Evolutionary conservation across 306 rosid genomes (phyloP).

Genomic region (Cicer bijugum): DNA sequence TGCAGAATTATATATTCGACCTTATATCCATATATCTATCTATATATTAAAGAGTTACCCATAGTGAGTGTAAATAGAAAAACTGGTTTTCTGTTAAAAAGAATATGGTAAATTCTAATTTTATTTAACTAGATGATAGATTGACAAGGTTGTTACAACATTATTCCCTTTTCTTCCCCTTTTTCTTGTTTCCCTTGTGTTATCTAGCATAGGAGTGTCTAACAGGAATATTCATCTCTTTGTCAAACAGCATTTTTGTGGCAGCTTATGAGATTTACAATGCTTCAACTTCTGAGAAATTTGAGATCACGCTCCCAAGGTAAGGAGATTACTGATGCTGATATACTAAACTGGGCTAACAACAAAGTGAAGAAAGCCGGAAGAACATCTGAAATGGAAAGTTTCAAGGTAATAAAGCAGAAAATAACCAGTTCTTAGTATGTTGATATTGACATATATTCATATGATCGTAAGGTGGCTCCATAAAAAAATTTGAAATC

Average conservation of each 20-base stretch:
- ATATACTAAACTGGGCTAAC: constrained; percentile 94
- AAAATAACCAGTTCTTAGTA: not conserved
- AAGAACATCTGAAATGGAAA: constrained; percentile 81
- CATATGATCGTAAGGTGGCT: constrained; percentile 14
- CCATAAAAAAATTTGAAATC: not conserved
- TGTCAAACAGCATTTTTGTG: constrained; percentile 78
- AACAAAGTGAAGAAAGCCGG: constrained; percentile 79
- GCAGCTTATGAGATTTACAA: constrained; percentile 95
- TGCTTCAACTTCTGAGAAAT: constrained; percentile 94
- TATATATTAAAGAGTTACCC: constrained; percentile 4
- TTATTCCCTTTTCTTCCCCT: not conserved
- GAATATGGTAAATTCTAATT: no score
- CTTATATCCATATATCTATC: constrained; percentile 12
- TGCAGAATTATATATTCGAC: not conserved
- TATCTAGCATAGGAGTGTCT: not conserved
- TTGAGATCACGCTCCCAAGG: constrained; percentile 95
- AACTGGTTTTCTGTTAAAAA: no score
- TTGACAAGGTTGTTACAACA: not conserved
- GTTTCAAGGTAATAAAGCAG: constrained; percentile 80
- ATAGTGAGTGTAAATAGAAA: not conserved
- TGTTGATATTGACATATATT: constrained; percentile 16
- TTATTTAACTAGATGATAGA: no score
- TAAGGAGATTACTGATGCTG: constrained; percentile 89
- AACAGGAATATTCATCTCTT: constrained; percentile 31
- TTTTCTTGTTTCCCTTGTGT: not conserved